These are phyloP conservation scores for Populus ilicifolia DNA, from an alignment of 345 rosid genomes.

Conservation along the genomic window DNA sequence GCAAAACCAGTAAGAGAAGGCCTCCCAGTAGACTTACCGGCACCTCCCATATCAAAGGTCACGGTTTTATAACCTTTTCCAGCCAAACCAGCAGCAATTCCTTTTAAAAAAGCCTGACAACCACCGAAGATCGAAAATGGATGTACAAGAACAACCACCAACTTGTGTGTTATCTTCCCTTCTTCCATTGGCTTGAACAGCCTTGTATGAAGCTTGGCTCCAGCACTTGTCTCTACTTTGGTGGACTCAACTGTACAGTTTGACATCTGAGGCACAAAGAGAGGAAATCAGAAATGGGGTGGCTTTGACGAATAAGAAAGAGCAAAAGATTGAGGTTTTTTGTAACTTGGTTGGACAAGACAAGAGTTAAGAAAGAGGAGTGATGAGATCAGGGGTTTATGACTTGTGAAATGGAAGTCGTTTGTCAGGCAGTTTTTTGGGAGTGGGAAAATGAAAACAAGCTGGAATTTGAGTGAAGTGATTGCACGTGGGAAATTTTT, in stretches of 20 bases:
- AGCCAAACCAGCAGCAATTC: conserved; percentile 68
- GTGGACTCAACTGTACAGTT: conserved; percentile 40
- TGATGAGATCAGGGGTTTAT: too few species aligned
- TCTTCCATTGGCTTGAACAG: conserved; percentile 52
- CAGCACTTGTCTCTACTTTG: conserved; percentile 49
- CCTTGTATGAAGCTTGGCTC: conserved; percentile 50
- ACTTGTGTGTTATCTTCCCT: conserved; percentile 25
- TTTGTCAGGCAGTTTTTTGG: background rate
- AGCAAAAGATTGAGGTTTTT: background rate
- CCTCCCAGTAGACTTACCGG: conserved; percentile 73
- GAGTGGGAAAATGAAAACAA: background rate
- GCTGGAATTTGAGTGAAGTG: too few species aligned
- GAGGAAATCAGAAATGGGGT: background rate
- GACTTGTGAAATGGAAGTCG: background rate
- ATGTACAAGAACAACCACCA: conserved; percentile 75
- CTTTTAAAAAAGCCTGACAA: conserved; percentile 64
- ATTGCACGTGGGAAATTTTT: too few species aligned
- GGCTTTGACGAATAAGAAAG: background rate
- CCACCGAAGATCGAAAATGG: conserved; percentile 87
- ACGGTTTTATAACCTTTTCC: conserved; percentile 55
- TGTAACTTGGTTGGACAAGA: background rate
- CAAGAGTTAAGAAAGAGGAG: background rate
- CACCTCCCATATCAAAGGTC: conserved; percentile 94
- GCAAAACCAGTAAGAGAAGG: conserved; percentile 84
- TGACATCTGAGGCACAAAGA: conserved; percentile 32